Evolutionary conservation across 768 basidiomycete species (phyloP), one percentile per base, ranked within the genome.

Genomic region (Rossbeevera mucosa): DNA sequence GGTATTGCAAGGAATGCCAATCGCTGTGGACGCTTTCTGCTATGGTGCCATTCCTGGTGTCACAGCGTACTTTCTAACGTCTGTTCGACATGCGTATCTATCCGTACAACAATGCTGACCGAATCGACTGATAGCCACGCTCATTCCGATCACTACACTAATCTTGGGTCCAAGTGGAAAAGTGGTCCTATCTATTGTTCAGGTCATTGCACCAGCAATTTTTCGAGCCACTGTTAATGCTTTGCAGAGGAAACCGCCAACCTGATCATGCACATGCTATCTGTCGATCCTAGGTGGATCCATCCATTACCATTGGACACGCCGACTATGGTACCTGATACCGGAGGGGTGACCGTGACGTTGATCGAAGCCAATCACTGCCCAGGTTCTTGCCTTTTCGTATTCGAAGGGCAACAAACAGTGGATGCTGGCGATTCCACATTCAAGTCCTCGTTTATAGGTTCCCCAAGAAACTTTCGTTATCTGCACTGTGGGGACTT

Each of bases 281-380:
- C 82, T 8, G 94, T 99, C 8, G 86, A 94, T 64, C 79, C 76
- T 45, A 82, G 88, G 72, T 98, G 91, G 91, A 86, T 99, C 0
- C 79, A 88, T 61, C 83, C 92, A 5, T 75, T 98, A 3, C 89
- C 92, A 1, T 81, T 93, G 79, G 81, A 96, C 67, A 73, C 73
- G 0, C 79, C 91, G 0, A 85, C 82, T 0, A 65, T 81, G 29
- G 77, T 96, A 50, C 91, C 95, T 1, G 71, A 89, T 58, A 91
- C 92, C 0, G 82, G 83, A 24, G 94, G 94, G 2, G 91, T 97
- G 30, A 75, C 72, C 31, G 94, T 97, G 5, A 97, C 93, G 2
- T 80, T 94, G 36, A 92, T 99, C n/a, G 91, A 96, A 62, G 96
- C 95, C 9, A 98, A 99, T 66, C 96, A 98, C 64, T 97, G 95